Evolutionary conservation across 2,329 filamentous ascomycete species (phyloP), one percentile per base, ranked within the genome.

Genomic region (Drechslerella coelobrocha): DNA sequence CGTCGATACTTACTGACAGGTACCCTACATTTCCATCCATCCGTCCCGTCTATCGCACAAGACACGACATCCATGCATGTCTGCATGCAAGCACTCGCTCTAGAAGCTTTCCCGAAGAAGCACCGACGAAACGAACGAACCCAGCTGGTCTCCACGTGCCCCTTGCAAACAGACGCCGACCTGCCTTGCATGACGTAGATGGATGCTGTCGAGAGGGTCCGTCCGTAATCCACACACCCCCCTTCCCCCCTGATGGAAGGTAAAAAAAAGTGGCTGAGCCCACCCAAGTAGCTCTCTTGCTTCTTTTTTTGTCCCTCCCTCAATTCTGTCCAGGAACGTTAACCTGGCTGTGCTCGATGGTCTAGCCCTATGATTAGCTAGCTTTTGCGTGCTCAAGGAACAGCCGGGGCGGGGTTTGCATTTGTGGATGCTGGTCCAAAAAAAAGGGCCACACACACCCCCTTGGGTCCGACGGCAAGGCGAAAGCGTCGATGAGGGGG

Each of bases 131-230:
- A n/a, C n/a, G n/a, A n/a, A 26, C 23, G 41, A 43, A 23, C 24
- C 55, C 34, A 55, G 41, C 43, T 41, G n/a, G 10, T 24, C 43
- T 27, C 57, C 65, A 62, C 57, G 65, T 69, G 57, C 29, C 56
- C 8, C 5, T n/a, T 7, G 23, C 17, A 23, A 12, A 19, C 47
- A 27, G 21, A 9, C 41, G 41, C 41, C 19, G 41, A 23, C 41
- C 41, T 45, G 41, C 41, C 41, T 45, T n/a, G 17, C 41, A 45
- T 45, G 41, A 45, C 41, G 41, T 45, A 14, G 41, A 23, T 19
- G 41, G 9, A 14, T 10, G 4, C 19, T n/a, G 29, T 31, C 29
- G 29, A 31, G 29, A 12, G 29, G 29, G 29, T 12, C 6, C 29
- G 6, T 12, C n/a, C n/a, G n/a, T n/a, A n/a, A n/a, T n/a, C n/a